Evolutionary conservation across 2,329 filamentous ascomycete genomes (phyloP).

Genomic region (Nannizziopsis barbatae): DNA sequence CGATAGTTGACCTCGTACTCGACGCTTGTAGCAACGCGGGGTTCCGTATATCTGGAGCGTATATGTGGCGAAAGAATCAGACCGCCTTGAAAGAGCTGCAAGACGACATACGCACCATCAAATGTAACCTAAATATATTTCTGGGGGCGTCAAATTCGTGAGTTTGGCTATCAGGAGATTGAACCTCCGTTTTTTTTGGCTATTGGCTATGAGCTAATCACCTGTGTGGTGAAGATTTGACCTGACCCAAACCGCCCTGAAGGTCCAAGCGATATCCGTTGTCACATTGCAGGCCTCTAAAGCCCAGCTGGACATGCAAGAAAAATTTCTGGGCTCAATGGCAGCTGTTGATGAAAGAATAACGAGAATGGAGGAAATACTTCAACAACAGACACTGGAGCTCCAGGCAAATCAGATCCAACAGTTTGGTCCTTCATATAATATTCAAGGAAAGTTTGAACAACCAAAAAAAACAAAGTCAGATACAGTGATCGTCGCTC

Average conservation of each 20-base stretch:
- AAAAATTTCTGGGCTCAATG: conserved; percentile 19
- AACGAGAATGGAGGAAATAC: conserved; percentile 21
- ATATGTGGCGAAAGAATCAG: conserved; percentile 20
- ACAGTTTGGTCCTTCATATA: conserved; percentile 20
- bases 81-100: conserved; percentile 20
- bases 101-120: conserved; percentile 21
- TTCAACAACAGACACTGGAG: conserved; percentile 18
- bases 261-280: conserved; percentile 21
- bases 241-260: conserved; percentile 19
- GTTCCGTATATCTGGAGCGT: conserved; percentile 11
- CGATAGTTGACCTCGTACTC: conserved; percentile 17
- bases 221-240: conserved; percentile 16
- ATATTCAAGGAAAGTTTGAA: neutral
- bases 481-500: neutral
- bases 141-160: conserved; percentile 24
- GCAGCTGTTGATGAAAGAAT: conserved; percentile 21
- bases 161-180: conserved; percentile 8
- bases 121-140: conserved; percentile 23
- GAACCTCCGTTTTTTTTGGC: too few species aligned
- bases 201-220: too few species aligned
- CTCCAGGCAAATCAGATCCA: conserved; percentile 19
- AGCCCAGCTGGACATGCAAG: conserved; percentile 17
- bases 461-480: neutral
- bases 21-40: conserved; percentile 14
- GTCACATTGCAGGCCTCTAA: conserved; percentile 17